Evolutionary conservation across 2,329 filamentous ascomycete species (phyloP).

Genomic region (Colletotrichum cordylinicola): DNA sequence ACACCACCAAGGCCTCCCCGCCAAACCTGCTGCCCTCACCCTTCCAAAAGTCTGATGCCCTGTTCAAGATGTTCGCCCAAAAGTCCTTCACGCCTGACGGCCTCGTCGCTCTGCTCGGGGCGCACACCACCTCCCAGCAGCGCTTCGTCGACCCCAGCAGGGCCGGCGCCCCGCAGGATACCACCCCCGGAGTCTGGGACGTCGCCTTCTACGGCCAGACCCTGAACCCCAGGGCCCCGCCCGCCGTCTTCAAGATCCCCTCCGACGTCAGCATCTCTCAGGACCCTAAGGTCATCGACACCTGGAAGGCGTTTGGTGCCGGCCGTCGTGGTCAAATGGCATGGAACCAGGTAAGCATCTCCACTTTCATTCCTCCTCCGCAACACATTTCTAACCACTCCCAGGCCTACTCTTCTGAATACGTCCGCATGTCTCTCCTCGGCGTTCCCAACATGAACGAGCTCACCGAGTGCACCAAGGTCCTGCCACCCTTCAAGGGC

Average conservation of each 20-base stretch:
- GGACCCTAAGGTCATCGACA: constrained; percentile 37
- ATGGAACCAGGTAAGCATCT: constrained; percentile 45
- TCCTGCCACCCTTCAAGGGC: constrained; percentile 42
- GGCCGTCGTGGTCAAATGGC: constrained; percentile 33
- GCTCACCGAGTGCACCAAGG: constrained; percentile 60
- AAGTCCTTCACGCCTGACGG: constrained; percentile 59
- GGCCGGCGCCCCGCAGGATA: constrained; percentile 54
- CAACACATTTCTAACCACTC: neutral
- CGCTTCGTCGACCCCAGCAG: constrained; percentile 45
- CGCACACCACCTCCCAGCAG: constrained; percentile 58
- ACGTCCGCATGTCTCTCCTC: constrained; percentile 59
- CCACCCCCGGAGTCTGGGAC: constrained; percentile 59
- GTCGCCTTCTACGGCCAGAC: constrained; percentile 54
- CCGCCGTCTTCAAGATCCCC: constrained; percentile 45
- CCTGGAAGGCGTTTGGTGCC: constrained; percentile 43
- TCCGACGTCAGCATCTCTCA: constrained; percentile 46
- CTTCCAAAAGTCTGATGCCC: constrained; percentile 48
- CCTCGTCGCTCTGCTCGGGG: constrained; percentile 59
- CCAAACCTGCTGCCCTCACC: constrained; percentile 48
- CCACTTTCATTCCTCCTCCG: too few species aligned
- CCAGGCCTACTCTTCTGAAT: constrained; percentile 57
- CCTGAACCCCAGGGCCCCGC: constrained; percentile 32
- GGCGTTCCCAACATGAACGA: constrained; percentile 63
- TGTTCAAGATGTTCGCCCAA: constrained; percentile 54
- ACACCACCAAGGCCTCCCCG: constrained; percentile 44